Evolutionary conservation across 1,284 basidiomycete species (phyloP).

Genomic region (Tylopilus orsonianus): DNA sequence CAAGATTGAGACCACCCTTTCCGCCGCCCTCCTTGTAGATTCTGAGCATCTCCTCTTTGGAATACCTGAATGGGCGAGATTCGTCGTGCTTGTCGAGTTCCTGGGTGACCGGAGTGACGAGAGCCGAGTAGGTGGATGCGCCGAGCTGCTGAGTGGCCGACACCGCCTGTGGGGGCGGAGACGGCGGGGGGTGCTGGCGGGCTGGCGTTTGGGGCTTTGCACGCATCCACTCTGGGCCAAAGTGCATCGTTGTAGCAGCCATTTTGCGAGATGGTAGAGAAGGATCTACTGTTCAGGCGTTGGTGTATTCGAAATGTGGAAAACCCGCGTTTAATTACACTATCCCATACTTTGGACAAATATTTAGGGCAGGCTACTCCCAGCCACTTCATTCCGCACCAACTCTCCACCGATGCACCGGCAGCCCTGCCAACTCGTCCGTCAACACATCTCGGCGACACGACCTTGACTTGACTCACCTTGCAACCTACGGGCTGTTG

Average conservation of each 20-base stretch:
- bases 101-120: constrained; percentile 58
- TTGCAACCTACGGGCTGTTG: constrained; percentile 84
- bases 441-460: constrained; percentile 5
- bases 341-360: constrained; percentile 8
- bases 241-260: constrained; percentile 76
- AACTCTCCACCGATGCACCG: constrained; percentile 36
- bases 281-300: too few species aligned
- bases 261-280: constrained; percentile 43
- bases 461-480: constrained; percentile 49
- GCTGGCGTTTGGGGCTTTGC: constrained; percentile 62
- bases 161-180: constrained; percentile 50
- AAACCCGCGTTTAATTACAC: constrained; percentile 27
- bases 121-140: constrained; percentile 77
- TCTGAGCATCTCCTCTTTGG: constrained; percentile 80
- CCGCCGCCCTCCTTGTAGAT: constrained; percentile 82
- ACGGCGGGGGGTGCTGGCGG: constrained; percentile 53
- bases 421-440: constrained; percentile 34
- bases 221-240: constrained; percentile 89
- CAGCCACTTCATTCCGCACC: constrained; percentile 19
- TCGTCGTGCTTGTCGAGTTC: constrained; percentile 59
- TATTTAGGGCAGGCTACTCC: constrained; percentile 34
- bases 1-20: constrained; percentile 72
- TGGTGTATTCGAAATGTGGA: constrained; percentile 24
- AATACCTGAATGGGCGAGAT: constrained; percentile 80
- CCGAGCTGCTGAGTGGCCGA: constrained; percentile 44